These are phyloP conservation scores for Collybia nuda DNA, from an alignment of 768 basidiomycete species.

Conservation along the genomic window DNA sequence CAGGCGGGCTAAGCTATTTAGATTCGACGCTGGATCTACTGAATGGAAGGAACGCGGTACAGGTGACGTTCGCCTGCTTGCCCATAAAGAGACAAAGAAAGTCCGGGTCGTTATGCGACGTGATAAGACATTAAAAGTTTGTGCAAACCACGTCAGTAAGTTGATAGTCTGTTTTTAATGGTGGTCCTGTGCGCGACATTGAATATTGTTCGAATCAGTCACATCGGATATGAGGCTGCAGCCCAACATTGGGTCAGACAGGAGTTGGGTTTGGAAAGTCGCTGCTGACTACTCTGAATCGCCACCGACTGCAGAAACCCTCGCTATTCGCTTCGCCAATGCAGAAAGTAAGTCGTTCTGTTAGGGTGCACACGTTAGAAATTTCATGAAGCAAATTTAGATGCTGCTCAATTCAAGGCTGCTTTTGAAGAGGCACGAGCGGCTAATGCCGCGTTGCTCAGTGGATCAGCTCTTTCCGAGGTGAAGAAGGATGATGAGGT, in stretches of 20 bases:
- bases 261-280: slow-evolving; percentile 99
- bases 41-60: slow-evolving; percentile 99
- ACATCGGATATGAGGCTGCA: slow-evolving; percentile 89
- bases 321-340: slow-evolving; percentile 98
- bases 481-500: slow-evolving; percentile 29
- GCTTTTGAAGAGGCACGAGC: slow-evolving; percentile 86
- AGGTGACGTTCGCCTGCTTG: slow-evolving; percentile 90
- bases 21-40: slow-evolving; percentile 72
- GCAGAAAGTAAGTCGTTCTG: slow-evolving; percentile 74
- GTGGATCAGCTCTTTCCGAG: slow-evolving; percentile 21
- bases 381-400: slow-evolving; percentile 32
- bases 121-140: slow-evolving; percentile 99
- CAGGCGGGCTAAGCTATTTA: slow-evolving; percentile 98
- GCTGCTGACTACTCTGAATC: slow-evolving; percentile 92
- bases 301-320: slow-evolving; percentile 89
- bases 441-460: slow-evolving; percentile 51
- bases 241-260: slow-evolving; percentile 97
- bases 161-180: slow-evolving; percentile 20
- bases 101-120: slow-evolving; percentile 97
- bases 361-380: not conserved
- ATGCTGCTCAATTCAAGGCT: slow-evolving; percentile 86
- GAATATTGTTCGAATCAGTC: slow-evolving; percentile 46
- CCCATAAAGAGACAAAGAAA: slow-evolving; percentile 88
- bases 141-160: slow-evolving; percentile 94
- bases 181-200: not conserved